Evolutionary conservation across 345 rosid species (phyloP), one percentile per base, ranked within the genome.

Genomic region (Eucalyptus lansdowneana): DNA sequence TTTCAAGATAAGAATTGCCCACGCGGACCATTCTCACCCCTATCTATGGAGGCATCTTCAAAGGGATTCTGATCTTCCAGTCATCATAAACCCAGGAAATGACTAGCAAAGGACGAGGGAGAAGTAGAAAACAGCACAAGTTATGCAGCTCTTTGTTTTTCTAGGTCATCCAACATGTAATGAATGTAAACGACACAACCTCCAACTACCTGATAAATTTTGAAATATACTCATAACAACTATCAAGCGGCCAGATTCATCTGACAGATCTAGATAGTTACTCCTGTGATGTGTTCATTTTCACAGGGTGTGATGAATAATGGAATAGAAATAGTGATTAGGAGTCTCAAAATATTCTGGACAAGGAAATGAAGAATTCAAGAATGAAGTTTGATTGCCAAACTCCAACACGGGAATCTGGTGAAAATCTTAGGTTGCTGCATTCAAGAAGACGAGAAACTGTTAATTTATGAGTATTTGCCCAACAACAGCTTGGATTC

Each of bases 1-100:
- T 53, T 53, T 53, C 10, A 53, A 53, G 24, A 7, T 53, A 53
- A 53, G 9, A 53, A 17, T 0, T 53, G 0, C 24, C 24, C 56
- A 53, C 24, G 0, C 0, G 9, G 24, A 17, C 56, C 0, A 53
- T 53, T 3, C 56, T 53, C 56, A 53, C 1, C 56, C 56, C 24
- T 53, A 53, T 53, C 56, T 8, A 8, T 58, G 65, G 29, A 58
- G 29, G 29, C 65, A 58, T 58, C n/a, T 58, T 25, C 29, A 0
- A 22, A 58, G 65, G 6, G 29, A 58, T 24, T 58, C 2, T 58
- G 29, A 58, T 58, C 65, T 58, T 58, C n/a, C 7, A 4, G 29
- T 24, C 65, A 58, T 24, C 65, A 58, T 8, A 58, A 58, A 58
- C 65, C 65, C 29, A 10, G 62, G 62, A 58, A 24, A 2, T 58